phyloP scores from a whole-genome alignment of 2,329 filamentous ascomycete species.

The Aureobasidium zeae region DNA sequence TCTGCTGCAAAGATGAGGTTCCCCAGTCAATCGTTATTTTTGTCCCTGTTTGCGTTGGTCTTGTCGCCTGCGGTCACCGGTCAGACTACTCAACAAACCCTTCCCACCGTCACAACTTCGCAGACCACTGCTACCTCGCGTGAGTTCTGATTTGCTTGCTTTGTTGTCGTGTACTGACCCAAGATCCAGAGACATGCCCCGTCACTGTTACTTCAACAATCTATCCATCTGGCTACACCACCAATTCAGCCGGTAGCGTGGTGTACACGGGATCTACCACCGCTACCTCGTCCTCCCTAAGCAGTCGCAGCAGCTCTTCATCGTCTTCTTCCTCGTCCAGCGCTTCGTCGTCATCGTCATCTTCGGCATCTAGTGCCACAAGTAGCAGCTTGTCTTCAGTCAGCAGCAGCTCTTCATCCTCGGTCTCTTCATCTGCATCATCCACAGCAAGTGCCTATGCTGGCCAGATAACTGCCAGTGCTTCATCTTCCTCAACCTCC shows the following conservation, averaged over 20 bases:
- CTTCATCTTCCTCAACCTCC: background rate
- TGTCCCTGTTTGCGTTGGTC: too few species aligned
- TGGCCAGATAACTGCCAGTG: background rate
- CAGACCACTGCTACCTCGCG: too few species aligned
- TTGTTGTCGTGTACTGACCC: background rate
- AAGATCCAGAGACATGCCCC: background rate
- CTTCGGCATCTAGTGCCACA: too few species aligned
- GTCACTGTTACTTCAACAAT: background rate
- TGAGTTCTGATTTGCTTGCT: too few species aligned
- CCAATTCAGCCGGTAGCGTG: background rate
- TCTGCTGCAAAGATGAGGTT: too few species aligned
- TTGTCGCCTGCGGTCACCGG: too few species aligned
- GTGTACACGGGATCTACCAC: slow-evolving; percentile 1
- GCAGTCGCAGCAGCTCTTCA: background rate
- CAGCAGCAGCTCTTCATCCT: background rate
- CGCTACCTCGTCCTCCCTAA: background rate
- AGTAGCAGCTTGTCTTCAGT: background rate
- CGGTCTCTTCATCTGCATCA: background rate
- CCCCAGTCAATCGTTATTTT: too few species aligned
- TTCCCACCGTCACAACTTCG: too few species aligned
- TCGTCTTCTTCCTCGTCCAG: background rate
- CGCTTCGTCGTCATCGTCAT: background rate
- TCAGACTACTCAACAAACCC: too few species aligned
- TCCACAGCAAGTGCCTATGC: background rate
- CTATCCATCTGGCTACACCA: background rate